Conservation (phyloP, 75 land plant genomes). For the Pseudotsuga menziesii region DNA sequence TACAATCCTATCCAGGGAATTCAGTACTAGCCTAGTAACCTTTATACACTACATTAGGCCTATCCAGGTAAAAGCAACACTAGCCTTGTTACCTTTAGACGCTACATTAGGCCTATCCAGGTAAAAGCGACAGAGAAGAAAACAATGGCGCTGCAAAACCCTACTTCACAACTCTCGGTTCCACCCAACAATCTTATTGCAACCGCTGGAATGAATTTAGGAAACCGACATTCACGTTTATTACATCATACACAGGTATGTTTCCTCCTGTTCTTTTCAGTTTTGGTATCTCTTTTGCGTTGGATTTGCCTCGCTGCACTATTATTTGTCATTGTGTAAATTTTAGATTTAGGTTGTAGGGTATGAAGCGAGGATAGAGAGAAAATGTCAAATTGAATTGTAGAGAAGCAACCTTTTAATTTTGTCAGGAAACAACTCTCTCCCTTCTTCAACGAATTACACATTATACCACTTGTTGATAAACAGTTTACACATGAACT, state of each 20-base stretch:
- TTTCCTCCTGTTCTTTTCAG: neutral
- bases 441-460: no score
- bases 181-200: neutral
- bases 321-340: neutral
- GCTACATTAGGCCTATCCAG: no score
- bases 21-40: no score
- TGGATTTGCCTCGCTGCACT: neutral
- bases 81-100: no score
- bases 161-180: neutral
- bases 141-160: conserved; percentile 2
- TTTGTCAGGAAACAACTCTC: no score
- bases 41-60: no score
- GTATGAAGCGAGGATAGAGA: neutral
- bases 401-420: neutral
- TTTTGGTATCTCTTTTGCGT: neutral
- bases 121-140: no score
- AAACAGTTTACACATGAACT: no score
- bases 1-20: no score
- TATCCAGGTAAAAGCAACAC: no score
- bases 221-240: neutral
- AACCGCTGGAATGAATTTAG: neutral
- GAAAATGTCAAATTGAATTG: neutral
- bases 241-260: neutral
- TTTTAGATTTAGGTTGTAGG: neutral
- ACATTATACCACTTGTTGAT: no score